Conservation (phyloP, 768 basidiomycete genomes). For the Rhodotorula paludigena region DNA sequence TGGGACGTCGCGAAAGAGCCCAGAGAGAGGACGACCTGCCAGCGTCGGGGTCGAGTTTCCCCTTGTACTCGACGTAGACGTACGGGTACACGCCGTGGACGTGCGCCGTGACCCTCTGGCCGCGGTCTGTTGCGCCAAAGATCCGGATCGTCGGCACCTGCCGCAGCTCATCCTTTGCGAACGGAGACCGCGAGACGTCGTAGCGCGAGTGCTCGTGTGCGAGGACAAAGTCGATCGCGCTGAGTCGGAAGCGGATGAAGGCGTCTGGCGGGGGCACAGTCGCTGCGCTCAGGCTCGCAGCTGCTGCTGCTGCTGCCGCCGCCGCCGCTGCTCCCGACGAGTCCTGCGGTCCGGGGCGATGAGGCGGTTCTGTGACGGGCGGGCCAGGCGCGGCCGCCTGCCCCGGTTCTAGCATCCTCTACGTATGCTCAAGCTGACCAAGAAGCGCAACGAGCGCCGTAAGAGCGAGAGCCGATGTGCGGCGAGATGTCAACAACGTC, state of each 20-base stretch:
- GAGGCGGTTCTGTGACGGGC: too few species aligned
- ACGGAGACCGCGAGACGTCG: conserved; percentile 30
- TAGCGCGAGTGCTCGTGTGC: not conserved
- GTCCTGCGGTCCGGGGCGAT: not conserved
- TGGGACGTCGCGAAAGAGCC: not conserved
- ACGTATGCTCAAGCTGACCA: too few species aligned
- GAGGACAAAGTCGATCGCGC: conserved; percentile 20
- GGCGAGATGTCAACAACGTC: not conserved
- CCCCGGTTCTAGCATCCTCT: too few species aligned
- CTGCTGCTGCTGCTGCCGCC: not conserved
- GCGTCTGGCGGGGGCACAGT: not conserved
- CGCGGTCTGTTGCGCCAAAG: conserved; percentile 72
- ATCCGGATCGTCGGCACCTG: conserved; percentile 68
- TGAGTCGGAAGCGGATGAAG: conserved; percentile 28
- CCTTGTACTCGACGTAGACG: conserved; percentile 77
- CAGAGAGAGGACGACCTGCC: conserved; percentile 52
- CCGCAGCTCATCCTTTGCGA: not conserved
- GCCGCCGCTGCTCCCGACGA: not conserved
- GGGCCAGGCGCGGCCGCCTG: too few species aligned
- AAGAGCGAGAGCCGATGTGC: not conserved
- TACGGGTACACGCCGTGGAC: conserved; percentile 93
- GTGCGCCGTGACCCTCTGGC: conserved; percentile 76
- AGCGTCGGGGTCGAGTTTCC: conserved; percentile 58
- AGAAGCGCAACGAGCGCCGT: not conserved
- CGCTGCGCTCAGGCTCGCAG: not conserved